Conservation (phyloP, 2,329 filamentous ascomycete species). For the Fusarium nanum region DNA sequence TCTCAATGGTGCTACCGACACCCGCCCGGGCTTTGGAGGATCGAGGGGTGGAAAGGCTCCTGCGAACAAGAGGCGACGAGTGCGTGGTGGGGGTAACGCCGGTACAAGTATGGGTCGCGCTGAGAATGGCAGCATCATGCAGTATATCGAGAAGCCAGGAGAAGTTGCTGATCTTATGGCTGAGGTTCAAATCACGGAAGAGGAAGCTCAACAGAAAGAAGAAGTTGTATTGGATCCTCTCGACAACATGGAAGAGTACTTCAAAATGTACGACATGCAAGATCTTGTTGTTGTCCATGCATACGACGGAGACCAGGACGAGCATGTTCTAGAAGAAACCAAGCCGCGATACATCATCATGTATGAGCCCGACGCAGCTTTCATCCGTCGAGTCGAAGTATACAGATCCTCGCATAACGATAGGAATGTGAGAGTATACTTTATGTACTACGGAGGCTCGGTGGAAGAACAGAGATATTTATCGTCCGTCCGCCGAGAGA, state of each 20-base stretch:
- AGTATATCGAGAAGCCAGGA: conserved; percentile 83
- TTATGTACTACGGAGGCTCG: conserved; percentile 94
- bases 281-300: conserved; percentile 90
- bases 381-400: conserved; percentile 93
- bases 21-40: conserved; percentile 58
- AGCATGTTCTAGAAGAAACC: conserved; percentile 94
- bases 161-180: conserved; percentile 87
- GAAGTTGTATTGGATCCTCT: conserved; percentile 81
- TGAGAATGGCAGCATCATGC: conserved; percentile 78
- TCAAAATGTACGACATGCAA: conserved; percentile 90
- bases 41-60: conserved; percentile 72
- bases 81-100: conserved; percentile 79
- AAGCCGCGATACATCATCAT: conserved; percentile 96
- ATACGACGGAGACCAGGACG: conserved; percentile 95
- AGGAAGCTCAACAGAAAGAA: conserved; percentile 79
- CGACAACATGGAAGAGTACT: conserved; percentile 92
- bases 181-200: conserved; percentile 83
- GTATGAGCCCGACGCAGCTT: conserved; percentile 96
- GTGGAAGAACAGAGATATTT: conserved; percentile 97
- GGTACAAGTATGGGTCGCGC: conserved; percentile 70
- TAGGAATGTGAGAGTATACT: conserved; percentile 91
- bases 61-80: conserved; percentile 84
- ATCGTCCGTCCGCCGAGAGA: conserved; percentile 89
- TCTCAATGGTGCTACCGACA: conserved; percentile 73
- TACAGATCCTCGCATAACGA: conserved; percentile 95